A percentile compares a stretch with the other conserved stretches of the same genome.
Conservation (phyloP, 2,329 filamentous ascomycete genomes). For the Xylaria sp. region DNA sequence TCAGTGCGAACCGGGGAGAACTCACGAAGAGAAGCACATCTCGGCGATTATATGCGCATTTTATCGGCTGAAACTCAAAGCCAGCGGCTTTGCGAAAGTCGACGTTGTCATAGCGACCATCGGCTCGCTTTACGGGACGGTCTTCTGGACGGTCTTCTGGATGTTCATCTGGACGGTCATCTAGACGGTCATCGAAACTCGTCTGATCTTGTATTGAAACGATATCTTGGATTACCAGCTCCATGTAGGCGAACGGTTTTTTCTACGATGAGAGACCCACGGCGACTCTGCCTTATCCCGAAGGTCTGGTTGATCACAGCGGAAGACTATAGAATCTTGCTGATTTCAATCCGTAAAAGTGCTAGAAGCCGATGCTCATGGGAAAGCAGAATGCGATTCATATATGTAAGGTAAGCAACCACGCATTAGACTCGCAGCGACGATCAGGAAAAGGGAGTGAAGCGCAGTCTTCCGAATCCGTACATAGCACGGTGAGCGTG, state of each 20-base stretch:
- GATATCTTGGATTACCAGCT: not conserved
- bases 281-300: not conserved
- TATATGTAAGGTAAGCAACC: not conserved
- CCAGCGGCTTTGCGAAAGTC: slow-evolving; percentile 19
- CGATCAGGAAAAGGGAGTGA: not conserved
- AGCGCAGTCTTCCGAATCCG: not conserved
- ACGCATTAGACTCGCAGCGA: not conserved
- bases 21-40: slow-evolving; percentile 39
- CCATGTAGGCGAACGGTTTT: not conserved
- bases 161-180: too few species aligned
- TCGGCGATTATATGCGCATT: slow-evolving; percentile 34
- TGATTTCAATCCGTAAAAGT: not conserved
- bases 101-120: slow-evolving; percentile 19
- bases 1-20: not conserved
- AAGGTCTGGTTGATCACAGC: not conserved
- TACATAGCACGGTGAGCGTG: not conserved
- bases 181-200: slow-evolving; percentile 1
- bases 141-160: too few species aligned
- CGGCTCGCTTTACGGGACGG: slow-evolving; percentile 14
- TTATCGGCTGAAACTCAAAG: slow-evolving; percentile 14
- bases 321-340: not conserved
- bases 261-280: not conserved
- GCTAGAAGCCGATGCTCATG: not conserved
- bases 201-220: slow-evolving; percentile 2
- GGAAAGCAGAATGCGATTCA: not conserved